Base-by-base conservation (phyloP, 140 eudicot genomes). In the Erigeron philadelphicus region DNA sequence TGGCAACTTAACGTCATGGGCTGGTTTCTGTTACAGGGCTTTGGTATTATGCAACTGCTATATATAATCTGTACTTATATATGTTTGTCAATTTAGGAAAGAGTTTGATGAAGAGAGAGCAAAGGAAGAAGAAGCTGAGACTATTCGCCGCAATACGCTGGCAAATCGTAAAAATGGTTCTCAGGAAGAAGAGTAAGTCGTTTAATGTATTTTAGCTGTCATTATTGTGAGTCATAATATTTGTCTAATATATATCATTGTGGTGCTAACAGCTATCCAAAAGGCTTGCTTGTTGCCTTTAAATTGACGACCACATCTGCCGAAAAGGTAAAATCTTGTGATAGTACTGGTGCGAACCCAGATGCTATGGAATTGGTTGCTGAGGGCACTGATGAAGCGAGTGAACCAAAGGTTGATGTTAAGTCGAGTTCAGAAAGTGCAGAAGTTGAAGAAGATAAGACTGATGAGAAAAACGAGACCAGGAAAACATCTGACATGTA, bases 261-360 rank as follows among this genome's bases (percentile, higher is more conserved):
- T 73, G 70, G 47, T 83, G 71, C 46, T 76, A 53, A 52, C 95
- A 92, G 98, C 70, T 92, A 92, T 61, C 93, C 96, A 9, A 89
- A 86, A 67, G 96, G 95, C 76, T 78, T 93, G 47, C 75, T 93
- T 76, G 83, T 86, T 79, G 95, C 98, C 48, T 92, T 92, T 69
- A 88, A 77, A 53, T 75, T 92, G 77, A 88, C 84, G 85, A 83
- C 81, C 54, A 78, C 62, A 45, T 63, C 81, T 3, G 50, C 62
- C 35, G 61, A 80, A 41, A 75, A 61, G 52, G 82, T 75, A 56
- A 23, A 67, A 11, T 68, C 61, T 31, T 31, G 38, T 31, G 38
- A 31, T 31, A 2, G 38, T 4, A 62, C 44, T 65, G 81, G 77
- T 8, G 54, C 5, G 9, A 78, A 80, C 62, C 71, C 76, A 54